Conservation (phyloP, 768 basidiomycete species). For the Krasilnikovozyma curviuscula region DNA sequence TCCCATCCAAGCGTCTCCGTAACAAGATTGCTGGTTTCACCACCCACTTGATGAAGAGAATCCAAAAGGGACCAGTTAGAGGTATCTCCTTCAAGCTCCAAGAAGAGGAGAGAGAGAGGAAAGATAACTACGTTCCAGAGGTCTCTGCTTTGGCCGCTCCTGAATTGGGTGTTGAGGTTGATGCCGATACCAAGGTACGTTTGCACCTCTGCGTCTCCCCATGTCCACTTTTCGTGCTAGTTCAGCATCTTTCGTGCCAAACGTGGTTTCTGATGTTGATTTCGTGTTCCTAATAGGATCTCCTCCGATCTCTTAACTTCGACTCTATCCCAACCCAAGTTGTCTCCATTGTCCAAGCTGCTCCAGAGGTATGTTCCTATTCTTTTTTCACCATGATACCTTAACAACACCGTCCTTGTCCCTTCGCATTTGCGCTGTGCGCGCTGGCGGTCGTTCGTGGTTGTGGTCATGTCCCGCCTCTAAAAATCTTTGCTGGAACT, state of each 20-base stretch:
- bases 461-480: too few relatives aligned
- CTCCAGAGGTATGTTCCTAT: too few relatives aligned
- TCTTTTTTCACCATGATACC: too few relatives aligned
- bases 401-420: too few relatives aligned
- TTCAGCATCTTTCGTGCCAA: neutral
- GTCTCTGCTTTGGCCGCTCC: constrained; percentile 67
- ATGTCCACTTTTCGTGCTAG: neutral
- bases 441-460: too few relatives aligned
- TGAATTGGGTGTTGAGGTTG: constrained; percentile 45
- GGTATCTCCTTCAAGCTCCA: constrained; percentile 99
- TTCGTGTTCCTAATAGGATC: constrained; percentile 35
- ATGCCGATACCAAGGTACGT: constrained; percentile 79
- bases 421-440: too few relatives aligned
- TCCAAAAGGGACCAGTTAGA: constrained; percentile 91
- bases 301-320: constrained; percentile 82
- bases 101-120: constrained; percentile 96
- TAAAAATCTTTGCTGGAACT: too few relatives aligned
- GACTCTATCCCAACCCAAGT: constrained; percentile 68
- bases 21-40: constrained; percentile 99
- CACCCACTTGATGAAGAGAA: constrained; percentile 99
- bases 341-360: too few relatives aligned
- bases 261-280: neutral
- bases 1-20: constrained; percentile 94
- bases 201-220: too few relatives aligned
- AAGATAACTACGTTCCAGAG: constrained; percentile 93